These are phyloP conservation scores for Leccinum longicurvipes DNA, from an alignment of 768 basidiomycete species.

Conservation along the genomic window DNA sequence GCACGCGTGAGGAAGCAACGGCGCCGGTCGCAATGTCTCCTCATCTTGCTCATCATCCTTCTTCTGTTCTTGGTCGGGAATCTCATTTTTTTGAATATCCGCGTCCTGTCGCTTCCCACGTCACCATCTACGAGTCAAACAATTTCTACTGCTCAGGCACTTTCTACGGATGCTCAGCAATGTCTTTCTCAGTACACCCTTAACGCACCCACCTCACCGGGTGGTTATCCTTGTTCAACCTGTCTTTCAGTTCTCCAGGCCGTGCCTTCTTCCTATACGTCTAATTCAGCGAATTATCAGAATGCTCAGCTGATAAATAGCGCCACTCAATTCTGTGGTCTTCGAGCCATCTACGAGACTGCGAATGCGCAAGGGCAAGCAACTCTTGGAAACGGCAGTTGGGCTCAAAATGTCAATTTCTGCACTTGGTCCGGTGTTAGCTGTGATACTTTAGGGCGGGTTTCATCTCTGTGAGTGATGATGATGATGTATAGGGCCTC, in stretches of 20 bases:
- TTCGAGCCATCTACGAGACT: slow-evolving; percentile 42
- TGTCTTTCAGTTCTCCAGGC: slow-evolving; percentile 41
- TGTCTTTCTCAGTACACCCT: slow-evolving; percentile 45
- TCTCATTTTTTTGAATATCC: slow-evolving; percentile 36
- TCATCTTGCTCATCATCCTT: slow-evolving; percentile 36
- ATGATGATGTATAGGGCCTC: background rate
- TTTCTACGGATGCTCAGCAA: slow-evolving; percentile 40
- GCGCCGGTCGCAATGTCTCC: slow-evolving; percentile 30
- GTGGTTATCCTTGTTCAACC: slow-evolving; percentile 44
- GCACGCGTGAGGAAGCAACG: slow-evolving; percentile 25
- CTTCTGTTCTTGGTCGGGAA: slow-evolving; percentile 45
- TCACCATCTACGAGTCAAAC: slow-evolving; percentile 17
- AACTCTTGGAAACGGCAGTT: slow-evolving; percentile 39
- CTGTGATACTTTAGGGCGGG: slow-evolving; percentile 40
- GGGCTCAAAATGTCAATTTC: slow-evolving; percentile 43
- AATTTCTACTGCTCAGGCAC: slow-evolving; percentile 23
- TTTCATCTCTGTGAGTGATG: slow-evolving; percentile 40
- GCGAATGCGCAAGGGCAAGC: slow-evolving; percentile 37
- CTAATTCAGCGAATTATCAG: slow-evolving; percentile 30
- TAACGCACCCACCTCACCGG: slow-evolving; percentile 42
- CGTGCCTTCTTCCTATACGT: slow-evolving; percentile 35
- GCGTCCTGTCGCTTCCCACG: slow-evolving; percentile 25
- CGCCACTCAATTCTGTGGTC: slow-evolving; percentile 47
- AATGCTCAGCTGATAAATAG: slow-evolving; percentile 32
- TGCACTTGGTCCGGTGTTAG: slow-evolving; percentile 47